phyloP scores from a whole-genome alignment of 441 rosid genomes.

The Rhodomyrtus psidioides region DNA sequence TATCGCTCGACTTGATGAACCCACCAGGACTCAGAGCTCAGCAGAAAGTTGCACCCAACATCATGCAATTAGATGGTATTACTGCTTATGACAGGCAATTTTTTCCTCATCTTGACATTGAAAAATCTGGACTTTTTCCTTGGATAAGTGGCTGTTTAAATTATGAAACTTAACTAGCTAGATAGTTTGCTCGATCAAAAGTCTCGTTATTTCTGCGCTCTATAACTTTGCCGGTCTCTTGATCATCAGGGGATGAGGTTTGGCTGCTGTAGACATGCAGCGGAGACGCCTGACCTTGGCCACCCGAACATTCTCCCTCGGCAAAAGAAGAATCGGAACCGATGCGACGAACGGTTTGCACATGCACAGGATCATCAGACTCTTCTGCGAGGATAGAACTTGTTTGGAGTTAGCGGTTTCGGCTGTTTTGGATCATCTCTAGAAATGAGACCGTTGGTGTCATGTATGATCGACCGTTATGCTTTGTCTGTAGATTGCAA shows the following conservation, averaged over 20 bases:
- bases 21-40: neutral
- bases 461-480: neutral
- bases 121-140: neutral
- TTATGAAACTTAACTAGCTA: neutral
- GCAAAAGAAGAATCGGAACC: neutral
- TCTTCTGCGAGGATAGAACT: neutral
- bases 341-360: too few species aligned
- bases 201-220: neutral
- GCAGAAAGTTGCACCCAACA: neutral
- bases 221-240: neutral
- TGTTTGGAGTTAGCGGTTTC: neutral
- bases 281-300: neutral
- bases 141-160: neutral
- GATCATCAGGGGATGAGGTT: neutral
- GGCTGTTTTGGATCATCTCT: neutral
- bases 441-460: neutral
- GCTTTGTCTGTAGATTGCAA: neutral
- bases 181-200: neutral
- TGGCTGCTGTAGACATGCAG: neutral
- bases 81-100: neutral
- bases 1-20: neutral
- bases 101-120: neutral
- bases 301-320: neutral
- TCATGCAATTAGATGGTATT: neutral
- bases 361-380: neutral